Evolutionary conservation across 2,329 filamentous ascomycete genomes (phyloP), one percentile per base, ranked within the genome.

Genomic region (Teratosphaeria destructans): DNA sequence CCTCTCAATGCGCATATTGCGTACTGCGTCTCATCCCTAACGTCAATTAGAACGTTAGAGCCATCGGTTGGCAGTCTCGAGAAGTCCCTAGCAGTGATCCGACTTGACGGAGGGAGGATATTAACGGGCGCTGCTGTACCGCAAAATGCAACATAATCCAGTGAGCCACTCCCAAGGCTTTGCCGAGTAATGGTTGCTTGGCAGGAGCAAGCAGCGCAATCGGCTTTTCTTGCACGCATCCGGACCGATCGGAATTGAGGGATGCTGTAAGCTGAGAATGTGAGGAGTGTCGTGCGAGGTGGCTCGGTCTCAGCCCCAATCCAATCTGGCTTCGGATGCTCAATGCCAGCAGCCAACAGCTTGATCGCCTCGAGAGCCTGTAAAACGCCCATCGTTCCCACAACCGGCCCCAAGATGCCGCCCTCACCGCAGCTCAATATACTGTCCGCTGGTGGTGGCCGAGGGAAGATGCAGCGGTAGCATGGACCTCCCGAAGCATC

Each of bases 391-490:
- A 99, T 96, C 0, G 85, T 81, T 0, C 94, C 94, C 0, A 99
- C 94, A 0, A 96, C 91, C 0, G 94, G 92, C 0, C 94, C 94
- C 1, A 99, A 69, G 8, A 99, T 91, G 0, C 94, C 94, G 10
- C 92, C 93, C 71, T 99, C 94, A 49, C 92, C 90, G 69, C 94
- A 99, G 61, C 87, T 90, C 1, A 90, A 80, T 0, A 96, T 87
- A 59, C 84, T 90, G 52, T 89, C 88, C 0, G 89, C 83, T 0
- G 93, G 91, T 0, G 94, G 92, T 0, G 94, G 92, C 43, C 82
- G 87, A 0, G 91, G 92, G 67, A 96, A 99, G 12, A 97, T 83
- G 70, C 94, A 99, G 52, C 94, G 82, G 74, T 99, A 99, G 74
- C 94, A 99, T 0, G 93, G 92, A 0, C 91, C 89, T 37, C 88